These are phyloP conservation scores for Silene latifolia DNA, from an alignment of 148 eudicot species.

Conservation along the genomic window DNA sequence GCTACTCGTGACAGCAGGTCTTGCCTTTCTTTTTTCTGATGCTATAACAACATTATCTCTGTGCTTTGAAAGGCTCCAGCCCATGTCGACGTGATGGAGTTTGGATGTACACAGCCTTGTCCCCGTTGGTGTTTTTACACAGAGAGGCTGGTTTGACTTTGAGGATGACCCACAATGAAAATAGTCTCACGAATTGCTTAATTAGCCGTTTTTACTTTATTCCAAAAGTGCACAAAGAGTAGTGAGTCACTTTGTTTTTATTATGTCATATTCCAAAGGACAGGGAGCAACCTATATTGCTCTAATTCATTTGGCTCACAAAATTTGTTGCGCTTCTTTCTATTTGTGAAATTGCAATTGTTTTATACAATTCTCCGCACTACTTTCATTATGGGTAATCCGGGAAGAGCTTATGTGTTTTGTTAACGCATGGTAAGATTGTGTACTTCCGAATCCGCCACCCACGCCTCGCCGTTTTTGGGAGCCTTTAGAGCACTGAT, in stretches of 20 bases:
- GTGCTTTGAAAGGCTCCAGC: neutral
- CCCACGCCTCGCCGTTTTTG: neutral
- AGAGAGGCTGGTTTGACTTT: neutral
- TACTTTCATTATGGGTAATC: neutral
- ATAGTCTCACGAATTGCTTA: neutral
- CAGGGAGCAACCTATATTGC: neutral
- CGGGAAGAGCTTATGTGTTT: neutral
- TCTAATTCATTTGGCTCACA: neutral
- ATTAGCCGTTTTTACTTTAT: neutral
- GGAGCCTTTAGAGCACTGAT: neutral
- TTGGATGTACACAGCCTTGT: neutral
- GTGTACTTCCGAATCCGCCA: neutral
- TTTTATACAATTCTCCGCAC: neutral
- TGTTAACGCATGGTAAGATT: neutral
- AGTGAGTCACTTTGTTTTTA: neutral
- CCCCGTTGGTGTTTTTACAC: neutral
- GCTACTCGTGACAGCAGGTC: slow-evolving; percentile 88
- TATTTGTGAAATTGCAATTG: neutral
- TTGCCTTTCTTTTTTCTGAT: slow-evolving; percentile 11
- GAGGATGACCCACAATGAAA: neutral
- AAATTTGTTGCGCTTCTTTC: neutral
- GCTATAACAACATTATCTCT: neutral
- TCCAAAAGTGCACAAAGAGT: neutral
- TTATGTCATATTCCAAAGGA: neutral
- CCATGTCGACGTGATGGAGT: neutral